These are phyloP conservation scores for Thermoascus crustaceus DNA, from an alignment of 2,329 filamentous ascomycete species.

Conservation along the genomic window DNA sequence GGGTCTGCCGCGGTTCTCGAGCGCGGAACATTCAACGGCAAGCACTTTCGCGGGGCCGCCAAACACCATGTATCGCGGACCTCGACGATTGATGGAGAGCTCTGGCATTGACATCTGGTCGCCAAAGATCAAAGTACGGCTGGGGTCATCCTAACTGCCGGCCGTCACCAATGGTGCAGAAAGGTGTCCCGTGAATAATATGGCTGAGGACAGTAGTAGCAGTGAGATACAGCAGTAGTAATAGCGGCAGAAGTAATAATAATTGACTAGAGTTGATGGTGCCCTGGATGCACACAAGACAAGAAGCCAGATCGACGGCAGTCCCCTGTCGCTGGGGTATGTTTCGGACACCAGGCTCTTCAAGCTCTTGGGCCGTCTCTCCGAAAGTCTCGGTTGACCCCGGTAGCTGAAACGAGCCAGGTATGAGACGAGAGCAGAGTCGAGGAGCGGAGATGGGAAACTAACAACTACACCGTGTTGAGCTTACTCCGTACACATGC, in stretches of 20 bases:
- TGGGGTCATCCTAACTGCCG: background rate
- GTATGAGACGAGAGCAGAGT: conserved; percentile 1
- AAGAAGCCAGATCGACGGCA: conserved; percentile 1
- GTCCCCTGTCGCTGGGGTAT: background rate
- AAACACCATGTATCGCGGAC: conserved; percentile 1
- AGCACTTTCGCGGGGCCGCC: conserved; percentile 1
- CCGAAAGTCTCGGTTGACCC: conserved; percentile 1
- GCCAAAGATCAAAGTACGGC: background rate
- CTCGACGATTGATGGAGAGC: background rate
- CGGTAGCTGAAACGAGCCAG: conserved; percentile 3
- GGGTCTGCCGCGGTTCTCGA: background rate
- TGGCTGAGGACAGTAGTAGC: background rate
- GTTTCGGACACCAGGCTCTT: background rate
- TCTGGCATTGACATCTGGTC: conserved; percentile 2
- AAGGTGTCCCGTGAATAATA: no score
- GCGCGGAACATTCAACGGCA: conserved; percentile 1
- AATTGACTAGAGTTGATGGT: background rate
- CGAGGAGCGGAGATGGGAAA: background rate
- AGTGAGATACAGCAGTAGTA: background rate
- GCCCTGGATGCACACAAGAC: background rate
- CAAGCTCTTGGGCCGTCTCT: conserved; percentile 2
- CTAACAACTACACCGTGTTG: conserved; percentile 1
- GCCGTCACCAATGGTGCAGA: no score
- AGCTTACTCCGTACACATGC: conserved; percentile 1
- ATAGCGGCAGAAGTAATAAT: conserved; percentile 1